Evolutionary conservation across 129 eudicot species (phyloP).

Genomic region (Centaurea solstitialis): DNA sequence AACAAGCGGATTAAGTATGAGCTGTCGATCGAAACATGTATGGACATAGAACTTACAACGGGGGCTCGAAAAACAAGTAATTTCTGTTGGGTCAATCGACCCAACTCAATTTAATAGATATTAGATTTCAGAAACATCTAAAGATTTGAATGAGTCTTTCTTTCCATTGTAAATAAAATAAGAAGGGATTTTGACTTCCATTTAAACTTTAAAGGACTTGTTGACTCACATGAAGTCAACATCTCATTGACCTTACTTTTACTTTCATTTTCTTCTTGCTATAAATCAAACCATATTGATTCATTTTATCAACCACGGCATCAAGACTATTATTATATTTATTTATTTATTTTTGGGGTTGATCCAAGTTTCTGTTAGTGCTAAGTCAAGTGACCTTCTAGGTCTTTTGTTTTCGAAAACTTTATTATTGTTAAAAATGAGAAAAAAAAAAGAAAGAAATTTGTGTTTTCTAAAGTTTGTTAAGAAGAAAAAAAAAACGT

Average conservation of each 20-base stretch:
- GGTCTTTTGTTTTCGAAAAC: background rate
- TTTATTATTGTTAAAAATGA: too few species aligned
- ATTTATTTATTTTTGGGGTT: background rate
- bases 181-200: background rate
- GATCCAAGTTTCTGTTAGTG: background rate
- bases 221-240: background rate
- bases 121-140: background rate
- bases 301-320: background rate
- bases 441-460: too few species aligned
- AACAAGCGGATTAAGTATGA: too few species aligned
- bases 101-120: too few species aligned
- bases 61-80: too few species aligned
- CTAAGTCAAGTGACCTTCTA: background rate
- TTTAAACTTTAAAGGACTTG: background rate
- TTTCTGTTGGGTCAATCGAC: too few species aligned
- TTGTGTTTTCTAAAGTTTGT: too few species aligned
- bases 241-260: background rate
- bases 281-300: background rate
- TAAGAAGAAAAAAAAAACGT: too few species aligned
- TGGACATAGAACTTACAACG: too few species aligned
- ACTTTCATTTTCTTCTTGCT: background rate
- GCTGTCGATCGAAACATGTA: too few species aligned
- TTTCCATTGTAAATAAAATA: background rate
- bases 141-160: slow-evolving; percentile 16
- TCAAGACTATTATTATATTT: background rate